Evolutionary conservation across 331 rosid genomes (phyloP).

Genomic region (Malus hybrid): DNA sequence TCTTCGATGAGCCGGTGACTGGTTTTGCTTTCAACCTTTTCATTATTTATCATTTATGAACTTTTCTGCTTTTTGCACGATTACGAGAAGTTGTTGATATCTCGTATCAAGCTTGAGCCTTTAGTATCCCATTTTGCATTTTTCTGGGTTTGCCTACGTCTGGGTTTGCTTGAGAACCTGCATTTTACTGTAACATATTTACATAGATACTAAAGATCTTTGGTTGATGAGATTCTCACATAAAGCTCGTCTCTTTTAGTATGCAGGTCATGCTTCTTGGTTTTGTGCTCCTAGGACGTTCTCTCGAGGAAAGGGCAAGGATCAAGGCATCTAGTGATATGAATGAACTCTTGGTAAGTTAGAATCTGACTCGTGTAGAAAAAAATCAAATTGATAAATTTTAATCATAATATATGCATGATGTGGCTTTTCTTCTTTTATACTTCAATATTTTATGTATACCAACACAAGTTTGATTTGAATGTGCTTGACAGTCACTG

Average conservation of each 20-base stretch:
- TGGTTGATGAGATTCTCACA: constrained; percentile 34
- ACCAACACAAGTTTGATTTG: constrained; percentile 18
- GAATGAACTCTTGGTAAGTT: constrained; percentile 91
- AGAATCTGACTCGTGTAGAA: neutral
- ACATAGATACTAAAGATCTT: neutral
- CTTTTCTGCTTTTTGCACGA: neutral
- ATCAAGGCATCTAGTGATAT: constrained; percentile 93
- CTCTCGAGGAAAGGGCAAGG: constrained; percentile 92
- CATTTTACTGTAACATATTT: neutral
- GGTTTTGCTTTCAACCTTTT: constrained; percentile 39
- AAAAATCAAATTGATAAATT: neutral
- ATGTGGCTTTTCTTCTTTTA: neutral
- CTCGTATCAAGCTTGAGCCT: neutral
- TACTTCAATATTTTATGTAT: constrained; percentile 10
- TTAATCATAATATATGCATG: neutral
- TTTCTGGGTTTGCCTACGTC: neutral
- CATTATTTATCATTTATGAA: neutral
- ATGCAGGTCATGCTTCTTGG: constrained; percentile 99
- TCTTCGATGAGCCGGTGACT: constrained; percentile 99
- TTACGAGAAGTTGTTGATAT: neutral
- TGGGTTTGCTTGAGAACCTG: neutral
- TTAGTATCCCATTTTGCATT: neutral
- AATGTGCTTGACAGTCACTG: constrained; percentile 68
- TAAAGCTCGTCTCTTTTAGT: constrained; percentile 43
- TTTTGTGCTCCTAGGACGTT: constrained; percentile 96